phyloP scores from a whole-genome alignment of 2,329 filamentous ascomycete genomes.

The Xylaria sp. region DNA sequence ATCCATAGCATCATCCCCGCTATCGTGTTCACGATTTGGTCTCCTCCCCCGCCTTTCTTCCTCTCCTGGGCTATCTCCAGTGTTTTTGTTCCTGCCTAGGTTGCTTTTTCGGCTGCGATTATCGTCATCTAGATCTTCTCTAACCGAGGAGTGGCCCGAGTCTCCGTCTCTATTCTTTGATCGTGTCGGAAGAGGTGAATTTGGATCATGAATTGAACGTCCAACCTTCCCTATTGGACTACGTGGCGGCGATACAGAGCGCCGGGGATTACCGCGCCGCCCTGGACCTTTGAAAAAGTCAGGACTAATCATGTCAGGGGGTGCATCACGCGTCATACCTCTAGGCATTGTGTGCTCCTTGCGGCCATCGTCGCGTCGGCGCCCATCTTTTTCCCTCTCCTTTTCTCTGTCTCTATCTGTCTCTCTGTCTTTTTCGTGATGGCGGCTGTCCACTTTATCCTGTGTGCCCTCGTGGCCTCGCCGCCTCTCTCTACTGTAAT shows the following conservation, averaged over 20 bases:
- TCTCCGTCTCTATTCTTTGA: conserved; percentile 40
- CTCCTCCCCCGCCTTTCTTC: conserved; percentile 35
- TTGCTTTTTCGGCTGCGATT: conserved; percentile 40
- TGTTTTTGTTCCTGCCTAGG: conserved; percentile 36
- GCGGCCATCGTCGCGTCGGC: conserved; percentile 40
- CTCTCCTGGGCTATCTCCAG: conserved; percentile 42
- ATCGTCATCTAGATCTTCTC: conserved; percentile 51
- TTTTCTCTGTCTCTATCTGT: conserved; percentile 14
- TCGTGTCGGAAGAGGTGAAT: conserved; percentile 48
- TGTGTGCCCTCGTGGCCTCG: conserved; percentile 34
- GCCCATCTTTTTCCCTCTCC: conserved; percentile 33
- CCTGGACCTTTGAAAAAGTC: conserved; percentile 34
- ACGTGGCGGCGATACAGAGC: conserved; percentile 39
- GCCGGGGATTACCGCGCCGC: conserved; percentile 40
- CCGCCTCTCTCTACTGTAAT: conserved; percentile 51
- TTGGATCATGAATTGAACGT: conserved; percentile 40
- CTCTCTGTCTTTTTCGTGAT: conserved; percentile 31
- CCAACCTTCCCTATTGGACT: conserved; percentile 38
- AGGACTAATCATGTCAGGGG: conserved; percentile 14
- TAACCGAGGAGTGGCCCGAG: conserved; percentile 49
- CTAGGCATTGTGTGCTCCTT: conserved; percentile 34
- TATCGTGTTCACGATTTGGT: conserved; percentile 30
- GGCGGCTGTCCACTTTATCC: conserved; percentile 35
- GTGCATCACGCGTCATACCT: conserved; percentile 32
- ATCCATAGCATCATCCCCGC: conserved; percentile 43